phyloP scores from a whole-genome alignment of 257 asterid species.

The Fraxinus anomala region DNA sequence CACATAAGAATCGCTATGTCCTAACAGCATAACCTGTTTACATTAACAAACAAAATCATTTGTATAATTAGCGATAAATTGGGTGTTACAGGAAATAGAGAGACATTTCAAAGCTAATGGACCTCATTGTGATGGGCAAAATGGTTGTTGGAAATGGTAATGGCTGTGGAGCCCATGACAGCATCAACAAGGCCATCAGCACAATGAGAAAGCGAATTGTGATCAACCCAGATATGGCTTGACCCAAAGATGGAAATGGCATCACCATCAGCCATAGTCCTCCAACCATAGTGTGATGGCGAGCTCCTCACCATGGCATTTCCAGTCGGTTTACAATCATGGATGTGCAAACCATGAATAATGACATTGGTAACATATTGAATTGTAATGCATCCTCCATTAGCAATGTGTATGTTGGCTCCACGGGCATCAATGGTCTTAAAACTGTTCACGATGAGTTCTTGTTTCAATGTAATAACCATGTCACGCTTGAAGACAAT shows the following conservation, averaged over 20 bases:
- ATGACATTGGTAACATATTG: constrained; percentile 78
- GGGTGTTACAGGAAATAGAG: constrained; percentile 9
- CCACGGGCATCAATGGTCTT: constrained; percentile 94
- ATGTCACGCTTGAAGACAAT: constrained; percentile 85
- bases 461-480: constrained; percentile 83
- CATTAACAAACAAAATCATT: constrained; percentile 19
- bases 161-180: constrained; percentile 91
- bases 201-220: constrained; percentile 80
- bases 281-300: constrained; percentile 78
- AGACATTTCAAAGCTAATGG: constrained; percentile 5
- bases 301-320: constrained; percentile 96
- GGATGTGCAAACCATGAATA: constrained; percentile 79
- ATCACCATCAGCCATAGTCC: constrained; percentile 96
- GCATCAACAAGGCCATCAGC: constrained; percentile 97
- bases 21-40: constrained; percentile 82
- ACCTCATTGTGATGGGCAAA: constrained; percentile 96
- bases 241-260: constrained; percentile 83
- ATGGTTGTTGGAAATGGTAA: constrained; percentile 83
- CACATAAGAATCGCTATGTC: constrained; percentile 85
- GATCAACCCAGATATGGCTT: constrained; percentile 93
- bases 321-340: constrained; percentile 84
- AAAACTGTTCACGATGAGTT: constrained; percentile 83
- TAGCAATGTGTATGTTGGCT: constrained; percentile 76
- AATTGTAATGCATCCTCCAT: constrained; percentile 75
- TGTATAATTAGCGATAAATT: not conserved